Percentiles rank a stretch among this genome's conserved stretches.
Conservation (phyloP, 306 rosid genomes). For the Ceratonia siliqua region DNA sequence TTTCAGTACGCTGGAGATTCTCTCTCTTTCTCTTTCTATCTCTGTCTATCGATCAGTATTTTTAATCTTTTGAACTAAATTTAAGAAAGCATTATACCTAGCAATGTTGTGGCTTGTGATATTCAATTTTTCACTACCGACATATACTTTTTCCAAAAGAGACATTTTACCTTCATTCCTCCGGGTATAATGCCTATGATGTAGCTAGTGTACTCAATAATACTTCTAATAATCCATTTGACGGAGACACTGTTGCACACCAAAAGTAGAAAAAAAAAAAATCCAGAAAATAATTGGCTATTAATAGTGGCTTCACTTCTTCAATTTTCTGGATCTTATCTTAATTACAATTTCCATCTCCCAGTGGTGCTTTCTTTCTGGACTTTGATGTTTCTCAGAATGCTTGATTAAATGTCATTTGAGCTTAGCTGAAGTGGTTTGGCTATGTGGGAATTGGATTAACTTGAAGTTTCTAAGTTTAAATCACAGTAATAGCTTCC, state of each 20-base stretch:
- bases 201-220: slow-evolving; percentile 38
- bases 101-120: neutral
- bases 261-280: neutral
- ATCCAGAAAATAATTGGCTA: neutral
- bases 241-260: neutral
- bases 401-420: neutral
- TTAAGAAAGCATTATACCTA: slow-evolving; percentile 21
- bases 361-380: no score
- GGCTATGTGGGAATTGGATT: neutral
- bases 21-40: slow-evolving; percentile 22
- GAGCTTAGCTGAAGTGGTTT: neutral
- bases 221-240: slow-evolving; percentile 26
- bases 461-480: neutral
- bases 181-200: slow-evolving; percentile 43
- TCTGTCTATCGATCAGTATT: neutral
- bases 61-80: neutral
- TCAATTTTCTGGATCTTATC: neutral
- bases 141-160: slow-evolving; percentile 30
- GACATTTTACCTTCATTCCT: slow-evolving; percentile 51
- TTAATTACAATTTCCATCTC: neutral
- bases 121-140: slow-evolving; percentile 30
- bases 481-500: neutral
- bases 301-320: neutral
- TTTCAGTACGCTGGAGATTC: slow-evolving; percentile 32
- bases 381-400: no score